phyloP scores from a whole-genome alignment of 257 asterid species.

The Plantago elongata region DNA sequence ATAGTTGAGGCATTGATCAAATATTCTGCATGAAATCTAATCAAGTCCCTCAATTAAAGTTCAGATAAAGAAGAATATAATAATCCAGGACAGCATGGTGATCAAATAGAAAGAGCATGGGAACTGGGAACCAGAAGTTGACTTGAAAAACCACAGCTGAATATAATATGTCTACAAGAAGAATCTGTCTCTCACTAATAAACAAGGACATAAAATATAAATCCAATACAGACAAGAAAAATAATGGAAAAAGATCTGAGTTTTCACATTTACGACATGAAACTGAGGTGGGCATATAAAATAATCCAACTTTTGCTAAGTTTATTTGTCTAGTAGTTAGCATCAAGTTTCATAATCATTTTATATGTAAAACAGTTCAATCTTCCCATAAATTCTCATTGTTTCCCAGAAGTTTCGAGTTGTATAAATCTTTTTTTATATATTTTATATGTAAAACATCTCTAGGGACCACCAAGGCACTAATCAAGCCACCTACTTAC shows the following conservation, averaged over 20 bases:
- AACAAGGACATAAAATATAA: conserved; percentile 13
- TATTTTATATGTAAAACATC: background rate
- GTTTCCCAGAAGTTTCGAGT: conserved; percentile 28
- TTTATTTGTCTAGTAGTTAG: conserved; percentile 30
- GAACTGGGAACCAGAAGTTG: conserved; percentile 20
- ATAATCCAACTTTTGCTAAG: conserved; percentile 19
- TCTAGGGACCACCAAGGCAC: conserved; percentile 30
- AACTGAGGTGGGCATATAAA: conserved; percentile 18
- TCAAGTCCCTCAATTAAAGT: conserved; percentile 13
- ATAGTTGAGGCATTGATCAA: background rate
- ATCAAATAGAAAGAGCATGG: conserved; percentile 10
- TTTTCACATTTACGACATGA: conserved; percentile 32
- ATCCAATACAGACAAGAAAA: conserved; percentile 19
- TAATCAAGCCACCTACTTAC: conserved; percentile 16
- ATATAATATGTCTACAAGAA: conserved; percentile 27
- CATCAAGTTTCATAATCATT: conserved; percentile 13
- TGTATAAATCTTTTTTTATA: conserved; percentile 16
- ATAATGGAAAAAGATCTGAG: conserved; percentile 23
- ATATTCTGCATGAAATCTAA: conserved; percentile 3
- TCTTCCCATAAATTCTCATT: conserved; percentile 9
- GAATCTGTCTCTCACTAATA: conserved; percentile 7
- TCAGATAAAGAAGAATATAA: conserved; percentile 15
- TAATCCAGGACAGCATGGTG: conserved; percentile 8
- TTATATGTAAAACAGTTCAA: conserved; percentile 6
- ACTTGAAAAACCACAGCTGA: conserved; percentile 9